Evolutionary conservation across 1,139 yeast species (phyloP).

Genomic region (Eremothecium sinecaudum): DNA sequence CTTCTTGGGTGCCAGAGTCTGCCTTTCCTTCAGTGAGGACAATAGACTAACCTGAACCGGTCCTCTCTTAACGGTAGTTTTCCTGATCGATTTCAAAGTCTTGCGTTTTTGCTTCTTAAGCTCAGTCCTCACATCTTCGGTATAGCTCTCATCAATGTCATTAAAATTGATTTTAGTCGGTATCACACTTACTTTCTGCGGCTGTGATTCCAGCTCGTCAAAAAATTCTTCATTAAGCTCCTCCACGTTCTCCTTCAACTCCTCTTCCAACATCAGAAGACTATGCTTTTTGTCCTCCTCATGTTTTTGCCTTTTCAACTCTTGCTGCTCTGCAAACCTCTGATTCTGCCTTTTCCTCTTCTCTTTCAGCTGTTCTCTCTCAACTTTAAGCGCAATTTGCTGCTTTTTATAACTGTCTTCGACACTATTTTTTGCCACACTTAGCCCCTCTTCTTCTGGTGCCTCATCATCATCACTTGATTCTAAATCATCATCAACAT

Average conservation of each 20-base stretch:
- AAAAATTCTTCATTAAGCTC: conserved; percentile 29
- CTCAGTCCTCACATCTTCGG: conserved; percentile 22
- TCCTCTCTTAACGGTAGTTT: conserved; percentile 40
- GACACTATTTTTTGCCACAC: conserved; percentile 25
- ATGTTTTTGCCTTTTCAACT: conserved; percentile 28
- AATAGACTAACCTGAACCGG: conserved; percentile 42
- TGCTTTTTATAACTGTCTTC: conserved; percentile 34
- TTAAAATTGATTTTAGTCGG: conserved; percentile 28
- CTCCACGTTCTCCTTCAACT: conserved; percentile 18
- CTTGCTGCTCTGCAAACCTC: conserved; percentile 40
- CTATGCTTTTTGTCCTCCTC: conserved; percentile 32
- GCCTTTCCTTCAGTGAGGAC: conserved; percentile 10
- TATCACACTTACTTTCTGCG: conserved; percentile 6
- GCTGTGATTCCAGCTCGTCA: conserved; percentile 17
- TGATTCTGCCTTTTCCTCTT: conserved; percentile 44
- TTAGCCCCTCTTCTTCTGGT: conserved; percentile 34
- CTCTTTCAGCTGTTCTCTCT: conserved; percentile 36
- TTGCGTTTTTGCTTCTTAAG: conserved; percentile 37
- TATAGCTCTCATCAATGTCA: conserved; percentile 20
- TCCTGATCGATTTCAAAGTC: conserved; percentile 36
- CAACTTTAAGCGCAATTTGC: conserved; percentile 32
- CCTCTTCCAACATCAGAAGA: conserved; percentile 22
- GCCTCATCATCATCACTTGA: conserved; percentile 30
- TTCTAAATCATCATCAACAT: conserved; percentile 15
- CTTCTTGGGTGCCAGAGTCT: conserved; percentile 36